Evolutionary conservation across 805 yeast genomes (phyloP).

Genomic region (Spathaspora sp.): DNA sequence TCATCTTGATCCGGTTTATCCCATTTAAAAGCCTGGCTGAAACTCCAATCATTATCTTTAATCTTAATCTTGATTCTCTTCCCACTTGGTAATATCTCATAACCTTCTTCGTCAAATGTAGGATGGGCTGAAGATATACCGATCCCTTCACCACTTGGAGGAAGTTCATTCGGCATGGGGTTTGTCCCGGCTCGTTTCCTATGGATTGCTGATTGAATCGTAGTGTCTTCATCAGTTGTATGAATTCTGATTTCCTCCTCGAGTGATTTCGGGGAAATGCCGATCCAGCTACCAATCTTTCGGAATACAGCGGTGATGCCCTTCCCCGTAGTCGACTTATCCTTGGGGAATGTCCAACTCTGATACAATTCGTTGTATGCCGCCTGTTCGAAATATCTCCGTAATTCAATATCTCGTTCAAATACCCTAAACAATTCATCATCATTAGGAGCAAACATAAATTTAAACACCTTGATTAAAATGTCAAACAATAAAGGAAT

Average conservation of each 20-base stretch:
- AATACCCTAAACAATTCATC: conserved; percentile 74
- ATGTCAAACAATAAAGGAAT: conserved; percentile 69
- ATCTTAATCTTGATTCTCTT: conserved; percentile 46
- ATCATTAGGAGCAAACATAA: conserved; percentile 61
- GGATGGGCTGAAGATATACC: conserved; percentile 23
- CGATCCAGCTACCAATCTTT: neutral
- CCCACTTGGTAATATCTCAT: conserved; percentile 74
- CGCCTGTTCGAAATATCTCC: conserved; percentile 66
- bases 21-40: conserved; percentile 5
- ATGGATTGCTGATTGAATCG: conserved; percentile 29
- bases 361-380: conserved; percentile 72
- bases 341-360: conserved; percentile 69
- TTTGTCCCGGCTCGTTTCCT: conserved; percentile 50
- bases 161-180: conserved; percentile 44
- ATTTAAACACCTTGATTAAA: conserved; percentile 52
- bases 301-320: neutral
- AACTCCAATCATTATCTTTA: conserved; percentile 11
- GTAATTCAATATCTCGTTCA: conserved; percentile 65
- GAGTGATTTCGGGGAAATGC: neutral
- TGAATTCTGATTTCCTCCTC: neutral
- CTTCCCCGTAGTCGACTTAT: conserved; percentile 23
- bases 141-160: conserved; percentile 43
- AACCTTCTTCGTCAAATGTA: conserved; percentile 23
- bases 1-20: conserved; percentile 20
- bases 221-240: neutral